These are phyloP conservation scores for Staphylotrichum tortipilum DNA, from an alignment of 495 filamentous ascomycete genomes.

Conservation along the genomic window DNA sequence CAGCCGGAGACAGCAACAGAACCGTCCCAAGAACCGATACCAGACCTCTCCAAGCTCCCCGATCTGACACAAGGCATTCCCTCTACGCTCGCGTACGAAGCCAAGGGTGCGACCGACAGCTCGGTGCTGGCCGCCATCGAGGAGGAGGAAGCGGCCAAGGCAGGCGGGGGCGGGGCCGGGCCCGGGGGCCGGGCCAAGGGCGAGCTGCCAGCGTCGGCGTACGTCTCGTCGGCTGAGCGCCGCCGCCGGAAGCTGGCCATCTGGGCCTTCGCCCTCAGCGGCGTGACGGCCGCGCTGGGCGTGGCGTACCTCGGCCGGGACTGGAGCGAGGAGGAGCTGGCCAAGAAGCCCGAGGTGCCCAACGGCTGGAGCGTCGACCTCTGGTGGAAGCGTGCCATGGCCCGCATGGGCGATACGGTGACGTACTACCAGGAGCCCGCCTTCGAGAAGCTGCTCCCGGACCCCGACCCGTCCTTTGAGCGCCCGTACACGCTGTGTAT, in stretches of 20 bases:
- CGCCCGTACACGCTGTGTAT: conserved; percentile 90
- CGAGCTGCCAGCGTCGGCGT: conserved; percentile 71
- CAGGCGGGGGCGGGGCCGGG: conserved; percentile 42
- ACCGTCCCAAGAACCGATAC: conserved; percentile 26
- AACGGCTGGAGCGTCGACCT: conserved; percentile 51
- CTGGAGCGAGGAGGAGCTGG: conserved; percentile 67
- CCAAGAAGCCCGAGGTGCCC: conserved; percentile 58
- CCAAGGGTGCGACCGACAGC: conserved; percentile 39
- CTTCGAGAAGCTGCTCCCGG: conserved; percentile 87
- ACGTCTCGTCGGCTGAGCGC: conserved; percentile 83
- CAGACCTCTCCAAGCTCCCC: conserved; percentile 55
- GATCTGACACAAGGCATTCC: conserved; percentile 89
- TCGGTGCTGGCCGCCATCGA: conserved; percentile 49
- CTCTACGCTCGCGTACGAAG: conserved; percentile 73
- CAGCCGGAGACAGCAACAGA: conserved; percentile 5
- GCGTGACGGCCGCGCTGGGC: conserved; percentile 23
- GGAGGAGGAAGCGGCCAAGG: conserved; percentile 41
- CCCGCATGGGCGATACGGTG: conserved; percentile 61
- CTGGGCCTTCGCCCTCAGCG: conserved; percentile 42
- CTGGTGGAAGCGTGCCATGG: conserved; percentile 70
- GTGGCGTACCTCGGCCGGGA: conserved; percentile 68
- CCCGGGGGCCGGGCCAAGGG: conserved; percentile 41
- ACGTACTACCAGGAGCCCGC: conserved; percentile 94
- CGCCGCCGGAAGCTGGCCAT: conserved; percentile 63
- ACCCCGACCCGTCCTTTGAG: conserved; percentile 69